These are phyloP conservation scores for Pleurotus pulmonarius DNA, from an alignment of 768 basidiomycete species.

Conservation along the genomic window DNA sequence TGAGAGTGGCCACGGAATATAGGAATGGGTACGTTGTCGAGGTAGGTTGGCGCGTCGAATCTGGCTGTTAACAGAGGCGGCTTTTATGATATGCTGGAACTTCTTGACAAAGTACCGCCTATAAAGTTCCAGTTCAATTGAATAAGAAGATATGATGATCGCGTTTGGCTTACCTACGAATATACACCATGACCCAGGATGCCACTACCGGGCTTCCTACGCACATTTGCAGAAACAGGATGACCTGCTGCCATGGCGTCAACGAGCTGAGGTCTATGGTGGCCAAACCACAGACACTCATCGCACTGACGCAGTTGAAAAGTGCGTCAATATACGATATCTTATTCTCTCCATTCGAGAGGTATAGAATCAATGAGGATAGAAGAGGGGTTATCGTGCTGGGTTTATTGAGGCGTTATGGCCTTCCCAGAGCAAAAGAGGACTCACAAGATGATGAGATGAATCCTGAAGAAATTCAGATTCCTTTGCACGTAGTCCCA, in stretches of 20 bases:
- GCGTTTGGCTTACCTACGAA: slow-evolving; percentile 51
- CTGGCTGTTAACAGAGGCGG: slow-evolving; percentile 2
- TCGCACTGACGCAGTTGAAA: slow-evolving; percentile 73
- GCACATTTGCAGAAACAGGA: slow-evolving; percentile 78
- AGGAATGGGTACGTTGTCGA: neutral
- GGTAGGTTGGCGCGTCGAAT: slow-evolving; percentile 2
- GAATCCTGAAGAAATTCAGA: slow-evolving; percentile 30
- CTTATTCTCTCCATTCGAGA: slow-evolving; percentile 67
- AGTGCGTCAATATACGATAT: slow-evolving; percentile 76
- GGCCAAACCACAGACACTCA: slow-evolving; percentile 73
- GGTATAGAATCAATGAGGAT: slow-evolving; percentile 80
- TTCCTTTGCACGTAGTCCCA: slow-evolving; percentile 5
- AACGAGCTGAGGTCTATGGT: slow-evolving; percentile 66
- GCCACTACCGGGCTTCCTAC: slow-evolving; percentile 73
- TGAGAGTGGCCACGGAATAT: neutral
- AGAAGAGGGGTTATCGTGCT: slow-evolving; percentile 80
- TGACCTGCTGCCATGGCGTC: slow-evolving; percentile 65
- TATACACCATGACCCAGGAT: slow-evolving; percentile 81
- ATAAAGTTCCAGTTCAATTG: neutral
- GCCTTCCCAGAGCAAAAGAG: slow-evolving; percentile 6
- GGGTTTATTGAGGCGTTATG: slow-evolving; percentile 11
- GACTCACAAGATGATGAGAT: slow-evolving; percentile 59
- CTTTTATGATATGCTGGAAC: slow-evolving; percentile 52
- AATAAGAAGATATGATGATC: no score
- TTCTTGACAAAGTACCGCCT: slow-evolving; percentile 72